These are phyloP conservation scores for Bathelium albidoporum DNA, from an alignment of 495 filamentous ascomycete species.

Conservation along the genomic window DNA sequence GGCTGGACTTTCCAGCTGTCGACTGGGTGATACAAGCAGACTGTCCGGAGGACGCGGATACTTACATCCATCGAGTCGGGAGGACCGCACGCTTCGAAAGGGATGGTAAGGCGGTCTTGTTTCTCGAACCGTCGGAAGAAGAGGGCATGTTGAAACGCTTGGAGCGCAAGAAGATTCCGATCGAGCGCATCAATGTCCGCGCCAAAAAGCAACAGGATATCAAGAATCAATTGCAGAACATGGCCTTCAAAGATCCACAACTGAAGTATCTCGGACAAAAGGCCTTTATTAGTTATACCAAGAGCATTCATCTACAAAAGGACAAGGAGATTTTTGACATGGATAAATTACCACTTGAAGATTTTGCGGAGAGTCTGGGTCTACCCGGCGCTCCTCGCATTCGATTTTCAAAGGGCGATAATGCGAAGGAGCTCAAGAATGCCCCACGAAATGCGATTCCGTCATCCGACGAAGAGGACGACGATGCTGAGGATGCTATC, in stretches of 20 bases:
- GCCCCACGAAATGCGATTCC: constrained; percentile 51
- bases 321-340: constrained; percentile 88
- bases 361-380: constrained; percentile 73
- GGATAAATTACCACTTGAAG: constrained; percentile 69
- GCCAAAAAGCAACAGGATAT: constrained; percentile 84
- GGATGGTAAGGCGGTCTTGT: constrained; percentile 76
- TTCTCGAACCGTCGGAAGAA: constrained; percentile 87
- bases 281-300: constrained; percentile 80
- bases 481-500: constrained; percentile 31
- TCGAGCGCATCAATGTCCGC: constrained; percentile 73
- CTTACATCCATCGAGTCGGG: constrained; percentile 94
- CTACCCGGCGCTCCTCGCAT: constrained; percentile 84
- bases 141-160: constrained; percentile 71
- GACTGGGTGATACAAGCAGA: constrained; percentile 97
- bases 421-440: constrained; percentile 66
- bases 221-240: constrained; percentile 70
- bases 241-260: constrained; percentile 91
- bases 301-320: constrained; percentile 75
- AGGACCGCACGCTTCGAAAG: constrained; percentile 90
- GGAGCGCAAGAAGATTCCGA: constrained; percentile 76
- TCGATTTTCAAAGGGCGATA: constrained; percentile 79
- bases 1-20: constrained; percentile 90
- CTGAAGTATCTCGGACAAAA: constrained; percentile 94
- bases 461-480: constrained; percentile 43
- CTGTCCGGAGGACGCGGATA: constrained; percentile 91